These are phyloP conservation scores for Phytopythium kandeliae DNA, from an alignment of 352 stramenopile species.

Conservation along the genomic window DNA sequence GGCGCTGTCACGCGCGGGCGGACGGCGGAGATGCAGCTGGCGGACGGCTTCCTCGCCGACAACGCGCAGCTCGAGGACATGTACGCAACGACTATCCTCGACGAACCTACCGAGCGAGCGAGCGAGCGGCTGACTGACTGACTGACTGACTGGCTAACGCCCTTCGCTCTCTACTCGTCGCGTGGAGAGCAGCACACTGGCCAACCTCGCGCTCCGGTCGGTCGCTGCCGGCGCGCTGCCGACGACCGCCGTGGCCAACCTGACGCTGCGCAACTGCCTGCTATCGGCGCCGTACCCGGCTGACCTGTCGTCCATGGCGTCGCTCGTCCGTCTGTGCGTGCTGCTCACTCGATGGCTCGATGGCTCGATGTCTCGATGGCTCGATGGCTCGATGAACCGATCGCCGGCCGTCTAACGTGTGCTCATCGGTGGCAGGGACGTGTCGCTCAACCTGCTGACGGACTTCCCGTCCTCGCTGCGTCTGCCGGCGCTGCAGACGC, in stretches of 20 bases:
- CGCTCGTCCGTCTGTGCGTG: slow-evolving; percentile 42
- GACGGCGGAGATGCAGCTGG: slow-evolving; percentile 29
- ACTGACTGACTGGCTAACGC: too few relatives aligned
- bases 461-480: slow-evolving; percentile 39
- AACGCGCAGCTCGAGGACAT: slow-evolving; percentile 32
- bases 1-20: slow-evolving; percentile 39
- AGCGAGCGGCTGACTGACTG: neutral
- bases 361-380: too few relatives aligned
- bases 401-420: too few relatives aligned
- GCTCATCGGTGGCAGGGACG: slow-evolving; percentile 43
- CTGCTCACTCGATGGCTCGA: too few relatives aligned
- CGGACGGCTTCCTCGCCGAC: slow-evolving; percentile 20
- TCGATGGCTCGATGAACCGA: too few relatives aligned
- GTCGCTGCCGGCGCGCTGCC: slow-evolving; percentile 27
- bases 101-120: neutral
- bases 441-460: slow-evolving; percentile 59
- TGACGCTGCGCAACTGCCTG: slow-evolving; percentile 58
- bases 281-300: slow-evolving; percentile 36
- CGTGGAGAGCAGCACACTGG: slow-evolving; percentile 21
- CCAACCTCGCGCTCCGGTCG: slow-evolving; percentile 47
- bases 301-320: slow-evolving; percentile 40
- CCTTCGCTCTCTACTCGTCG: too few relatives aligned
- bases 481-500: slow-evolving; percentile 23
- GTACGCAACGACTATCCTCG: slow-evolving; percentile 14
- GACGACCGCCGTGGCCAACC: slow-evolving; percentile 26